Conservation (phyloP, 108 stramenopile genomes). For the Skeletonema tropicum region DNA sequence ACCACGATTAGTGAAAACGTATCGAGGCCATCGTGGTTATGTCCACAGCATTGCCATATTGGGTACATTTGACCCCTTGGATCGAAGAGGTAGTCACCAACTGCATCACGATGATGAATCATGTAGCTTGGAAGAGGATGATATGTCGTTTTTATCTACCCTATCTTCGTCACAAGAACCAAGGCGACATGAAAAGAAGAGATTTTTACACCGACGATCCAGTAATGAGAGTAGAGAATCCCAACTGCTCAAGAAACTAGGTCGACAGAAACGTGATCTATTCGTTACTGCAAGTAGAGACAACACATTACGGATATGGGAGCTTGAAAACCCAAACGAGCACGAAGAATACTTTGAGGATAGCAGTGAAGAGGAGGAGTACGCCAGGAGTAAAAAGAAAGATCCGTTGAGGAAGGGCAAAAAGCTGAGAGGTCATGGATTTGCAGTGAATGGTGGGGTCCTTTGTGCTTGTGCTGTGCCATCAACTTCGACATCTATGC, state of each 20-base stretch:
- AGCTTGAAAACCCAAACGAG: slow-evolving; percentile 8
- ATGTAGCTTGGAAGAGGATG: not conserved
- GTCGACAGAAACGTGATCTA: slow-evolving; percentile 12
- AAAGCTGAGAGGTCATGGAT: slow-evolving; percentile 34
- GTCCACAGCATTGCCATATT: slow-evolving; percentile 9
- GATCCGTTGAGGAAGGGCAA: slow-evolving; percentile 10
- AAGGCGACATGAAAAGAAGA: slow-evolving; percentile 1
- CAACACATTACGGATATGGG: slow-evolving; percentile 41
- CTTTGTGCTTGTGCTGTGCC: slow-evolving; percentile 38
- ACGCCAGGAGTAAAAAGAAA: not conserved
- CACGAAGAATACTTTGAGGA: slow-evolving; percentile 2
- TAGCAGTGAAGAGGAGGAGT: not conserved
- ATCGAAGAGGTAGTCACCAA: not conserved
- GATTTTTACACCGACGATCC: not conserved
- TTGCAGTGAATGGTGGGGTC: slow-evolving; percentile 26
- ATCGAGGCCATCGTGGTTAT: slow-evolving; percentile 24
- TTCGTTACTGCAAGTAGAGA: slow-evolving; percentile 40
- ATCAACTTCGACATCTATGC: not conserved
- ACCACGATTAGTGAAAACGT: slow-evolving; percentile 17
- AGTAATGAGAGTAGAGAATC: not conserved
- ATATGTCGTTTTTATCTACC: not conserved
- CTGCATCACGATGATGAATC: not conserved
- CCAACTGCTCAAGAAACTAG: not conserved
- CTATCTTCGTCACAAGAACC: not conserved
- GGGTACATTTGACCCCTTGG: slow-evolving; percentile 13